Evolutionary conservation across 208 protist genomes (phyloP).

Genomic region (Trypanosoma vivax): DNA sequence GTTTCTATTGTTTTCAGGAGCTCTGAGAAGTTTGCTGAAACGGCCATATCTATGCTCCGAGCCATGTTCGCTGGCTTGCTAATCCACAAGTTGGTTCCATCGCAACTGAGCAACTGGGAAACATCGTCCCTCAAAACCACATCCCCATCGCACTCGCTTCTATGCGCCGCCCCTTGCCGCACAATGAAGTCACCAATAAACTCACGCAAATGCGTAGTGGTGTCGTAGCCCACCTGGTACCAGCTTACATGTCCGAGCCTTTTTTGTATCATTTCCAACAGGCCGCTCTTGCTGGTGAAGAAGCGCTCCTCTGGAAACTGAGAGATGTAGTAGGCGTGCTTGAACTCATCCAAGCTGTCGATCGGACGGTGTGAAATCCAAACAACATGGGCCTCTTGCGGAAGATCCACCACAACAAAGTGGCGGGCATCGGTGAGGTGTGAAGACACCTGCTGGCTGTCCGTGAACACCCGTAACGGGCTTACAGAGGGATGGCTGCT

Average conservation of each 20-base stretch:
- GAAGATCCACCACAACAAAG: slow-evolving; percentile 33
- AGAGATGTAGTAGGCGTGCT: slow-evolving; percentile 19
- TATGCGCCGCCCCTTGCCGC: slow-evolving; percentile 9
- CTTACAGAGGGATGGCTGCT: neutral
- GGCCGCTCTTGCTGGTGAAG: slow-evolving; percentile 25
- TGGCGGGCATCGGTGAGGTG: slow-evolving; percentile 6
- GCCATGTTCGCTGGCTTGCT: slow-evolving; percentile 24
- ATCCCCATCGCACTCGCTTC: neutral
- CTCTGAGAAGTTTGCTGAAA: slow-evolving; percentile 28
- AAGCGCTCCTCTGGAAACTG: slow-evolving; percentile 23
- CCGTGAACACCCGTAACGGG: slow-evolving; percentile 23
- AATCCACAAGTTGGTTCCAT: slow-evolving; percentile 34
- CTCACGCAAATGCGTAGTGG: slow-evolving; percentile 19
- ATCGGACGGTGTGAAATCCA: slow-evolving; percentile 34
- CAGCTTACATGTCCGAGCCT: slow-evolving; percentile 16
- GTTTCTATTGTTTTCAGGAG: slow-evolving; percentile 36
- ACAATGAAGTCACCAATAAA: slow-evolving; percentile 30
- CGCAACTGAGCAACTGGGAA: slow-evolving; percentile 1
- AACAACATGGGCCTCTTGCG: slow-evolving; percentile 36
- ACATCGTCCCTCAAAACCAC: slow-evolving; percentile 9
- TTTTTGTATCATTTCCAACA: slow-evolving; percentile 19
- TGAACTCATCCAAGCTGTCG: slow-evolving; percentile 3
- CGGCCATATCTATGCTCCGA: slow-evolving; percentile 24
- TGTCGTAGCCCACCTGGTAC: slow-evolving; percentile 32
- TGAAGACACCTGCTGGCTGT: slow-evolving; percentile 16